Evolutionary conservation across 768 basidiomycete species (phyloP).

Genomic region (Udeniomyces megalosporus): DNA sequence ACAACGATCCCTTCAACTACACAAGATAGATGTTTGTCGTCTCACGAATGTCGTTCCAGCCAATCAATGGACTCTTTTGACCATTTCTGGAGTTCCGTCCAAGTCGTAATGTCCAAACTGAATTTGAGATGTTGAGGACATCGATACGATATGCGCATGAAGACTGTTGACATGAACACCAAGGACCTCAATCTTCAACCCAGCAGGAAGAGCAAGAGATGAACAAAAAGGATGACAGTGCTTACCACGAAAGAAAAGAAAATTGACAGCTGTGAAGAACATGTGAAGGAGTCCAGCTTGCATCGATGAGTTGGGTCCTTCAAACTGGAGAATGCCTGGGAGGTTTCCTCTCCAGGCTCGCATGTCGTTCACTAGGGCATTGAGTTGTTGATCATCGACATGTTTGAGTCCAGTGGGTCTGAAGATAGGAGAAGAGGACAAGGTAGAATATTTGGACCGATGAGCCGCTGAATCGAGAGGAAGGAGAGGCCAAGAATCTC

Average conservation of each 20-base stretch:
- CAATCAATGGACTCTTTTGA: conserved; percentile 76
- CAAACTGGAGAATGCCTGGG: conserved; percentile 61
- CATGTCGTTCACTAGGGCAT: conserved; percentile 32
- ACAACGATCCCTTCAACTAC: not conserved
- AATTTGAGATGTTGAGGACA: conserved; percentile 43
- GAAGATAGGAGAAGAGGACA: not conserved
- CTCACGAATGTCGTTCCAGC: conserved; percentile 60
- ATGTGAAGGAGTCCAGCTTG: conserved; percentile 69
- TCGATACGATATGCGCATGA: conserved; percentile 91
- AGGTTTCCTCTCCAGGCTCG: conserved; percentile 60
- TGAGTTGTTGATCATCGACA: conserved; percentile 64
- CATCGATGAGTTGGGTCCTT: conserved; percentile 47
- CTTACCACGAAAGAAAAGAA: conserved; percentile 72
- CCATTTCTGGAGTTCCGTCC: conserved; percentile 53
- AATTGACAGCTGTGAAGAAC: conserved; percentile 71
- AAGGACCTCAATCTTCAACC: conserved; percentile 61
- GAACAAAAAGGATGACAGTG: conserved; percentile 30
- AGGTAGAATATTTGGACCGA: not conserved
- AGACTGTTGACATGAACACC: conserved; percentile 55
- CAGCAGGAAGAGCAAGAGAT: conserved; percentile 70
- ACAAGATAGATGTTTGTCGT: not conserved
- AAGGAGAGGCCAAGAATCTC: not conserved
- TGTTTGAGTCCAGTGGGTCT: conserved; percentile 77
- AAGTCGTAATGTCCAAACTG: conserved; percentile 53
- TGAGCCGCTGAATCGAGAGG: not conserved